phyloP scores from a whole-genome alignment of 2,329 filamentous ascomycete genomes.

The Epichloe scottii region DNA sequence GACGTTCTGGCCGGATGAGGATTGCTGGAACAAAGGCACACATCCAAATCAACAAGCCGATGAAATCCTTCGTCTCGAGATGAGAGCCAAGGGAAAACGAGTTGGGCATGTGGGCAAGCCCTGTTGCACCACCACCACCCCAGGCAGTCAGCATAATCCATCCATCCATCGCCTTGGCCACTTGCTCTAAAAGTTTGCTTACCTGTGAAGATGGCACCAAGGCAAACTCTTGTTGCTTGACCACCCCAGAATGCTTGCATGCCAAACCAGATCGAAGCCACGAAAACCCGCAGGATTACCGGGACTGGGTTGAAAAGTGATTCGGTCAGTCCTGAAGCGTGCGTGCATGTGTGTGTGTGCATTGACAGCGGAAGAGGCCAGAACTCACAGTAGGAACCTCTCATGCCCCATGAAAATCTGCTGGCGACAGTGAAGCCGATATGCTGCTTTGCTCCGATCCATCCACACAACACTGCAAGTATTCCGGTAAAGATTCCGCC shows the following conservation, averaged over 20 bases:
- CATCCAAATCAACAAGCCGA: slow-evolving; percentile 15
- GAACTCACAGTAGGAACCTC: slow-evolving; percentile 26
- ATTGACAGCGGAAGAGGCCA: background rate
- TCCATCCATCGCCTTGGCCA: too few species aligned
- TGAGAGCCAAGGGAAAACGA: slow-evolving; percentile 12
- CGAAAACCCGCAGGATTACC: slow-evolving; percentile 15
- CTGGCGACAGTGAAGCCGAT: slow-evolving; percentile 16
- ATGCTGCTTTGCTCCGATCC: slow-evolving; percentile 14
- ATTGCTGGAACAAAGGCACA: slow-evolving; percentile 10
- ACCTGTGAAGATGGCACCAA: slow-evolving; percentile 17
- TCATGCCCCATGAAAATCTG: slow-evolving; percentile 35
- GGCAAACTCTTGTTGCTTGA: slow-evolving; percentile 15
- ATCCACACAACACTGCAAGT: slow-evolving; percentile 11
- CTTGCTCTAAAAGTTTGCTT: background rate
- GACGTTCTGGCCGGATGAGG: slow-evolving; percentile 13
- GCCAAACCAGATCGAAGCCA: slow-evolving; percentile 16
- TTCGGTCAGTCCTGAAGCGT: background rate
- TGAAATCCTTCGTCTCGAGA: slow-evolving; percentile 15
- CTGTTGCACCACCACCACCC: background rate
- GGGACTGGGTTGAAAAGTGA: slow-evolving; percentile 7
- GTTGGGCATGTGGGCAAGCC: slow-evolving; percentile 13
- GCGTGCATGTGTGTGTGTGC: too few species aligned
- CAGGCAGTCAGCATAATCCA: background rate
- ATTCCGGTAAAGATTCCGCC: slow-evolving; percentile 11
- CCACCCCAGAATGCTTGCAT: slow-evolving; percentile 19